Conservation (phyloP, 371 early-diverging fungal genomes). For the Aphelidium insulamus region DNA sequence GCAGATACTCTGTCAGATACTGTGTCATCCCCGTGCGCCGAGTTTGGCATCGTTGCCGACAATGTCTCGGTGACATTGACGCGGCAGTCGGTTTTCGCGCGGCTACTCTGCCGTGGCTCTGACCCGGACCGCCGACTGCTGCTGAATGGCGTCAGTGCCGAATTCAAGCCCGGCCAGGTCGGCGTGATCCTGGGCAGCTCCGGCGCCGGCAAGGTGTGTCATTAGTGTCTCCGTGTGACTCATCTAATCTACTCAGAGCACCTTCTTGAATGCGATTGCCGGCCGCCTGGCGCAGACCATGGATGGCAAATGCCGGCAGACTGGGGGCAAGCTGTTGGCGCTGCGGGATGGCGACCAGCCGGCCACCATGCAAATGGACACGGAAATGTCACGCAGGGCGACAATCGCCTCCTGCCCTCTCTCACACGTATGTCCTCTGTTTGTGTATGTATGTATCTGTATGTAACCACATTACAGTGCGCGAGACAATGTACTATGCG, state of each 20-base stretch:
- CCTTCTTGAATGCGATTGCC: slow-evolving; percentile 27
- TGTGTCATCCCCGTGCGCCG: too few species aligned
- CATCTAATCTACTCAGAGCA: too few species aligned
- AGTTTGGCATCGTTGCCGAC: too few species aligned
- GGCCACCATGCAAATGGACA: slow-evolving; percentile 29
- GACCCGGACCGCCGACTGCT: too few species aligned
- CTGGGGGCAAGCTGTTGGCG: slow-evolving; percentile 29
- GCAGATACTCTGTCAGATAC: too few species aligned
- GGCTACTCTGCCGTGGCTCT: too few species aligned
- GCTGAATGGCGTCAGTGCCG: slow-evolving; percentile 17
- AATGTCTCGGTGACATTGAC: too few species aligned
- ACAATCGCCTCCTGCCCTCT: slow-evolving; percentile 36
- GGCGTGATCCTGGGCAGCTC: slow-evolving; percentile 50
- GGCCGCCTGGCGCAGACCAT: too few species aligned
- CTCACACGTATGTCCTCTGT: slow-evolving; percentile 11
- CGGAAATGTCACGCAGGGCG: slow-evolving; percentile 39
- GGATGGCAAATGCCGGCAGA: slow-evolving; percentile 30
- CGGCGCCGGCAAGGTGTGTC: slow-evolving; percentile 61
- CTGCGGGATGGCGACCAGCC: slow-evolving; percentile 31
- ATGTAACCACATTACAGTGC: slow-evolving; percentile 15
- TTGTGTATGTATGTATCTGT: slow-evolving; percentile 11
- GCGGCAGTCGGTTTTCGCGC: too few species aligned
- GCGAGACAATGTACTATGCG: slow-evolving; percentile 24
- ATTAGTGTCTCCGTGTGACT: too few species aligned
- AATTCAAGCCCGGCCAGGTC: slow-evolving; percentile 20